Percentiles rank a stretch among this genome's conserved stretches.
Evolutionary conservation across 345 rosid genomes (phyloP).

Genomic region (Eutrema heterophyllum): DNA sequence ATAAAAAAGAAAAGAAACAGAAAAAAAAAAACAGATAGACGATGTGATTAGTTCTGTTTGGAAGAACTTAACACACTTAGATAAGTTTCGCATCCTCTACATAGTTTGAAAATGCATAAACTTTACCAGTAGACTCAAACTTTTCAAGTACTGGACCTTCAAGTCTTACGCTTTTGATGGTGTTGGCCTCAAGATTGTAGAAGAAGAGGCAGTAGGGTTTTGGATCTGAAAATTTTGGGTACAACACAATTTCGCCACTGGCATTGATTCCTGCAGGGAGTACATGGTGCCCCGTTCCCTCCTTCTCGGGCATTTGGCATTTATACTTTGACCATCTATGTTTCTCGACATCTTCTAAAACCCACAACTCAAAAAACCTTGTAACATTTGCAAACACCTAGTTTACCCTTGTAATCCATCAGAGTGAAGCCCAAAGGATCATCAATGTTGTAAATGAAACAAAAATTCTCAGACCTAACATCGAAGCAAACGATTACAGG

Average conservation of each 20-base stretch:
- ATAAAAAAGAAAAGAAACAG: too few species aligned
- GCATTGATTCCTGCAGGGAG: too few species aligned
- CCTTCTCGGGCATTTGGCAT: too few species aligned
- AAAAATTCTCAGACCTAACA: not conserved
- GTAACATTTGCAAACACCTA: not conserved
- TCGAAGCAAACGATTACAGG: too few species aligned
- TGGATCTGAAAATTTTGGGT: not conserved
- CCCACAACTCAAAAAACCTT: not conserved
- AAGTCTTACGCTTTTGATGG: not conserved
- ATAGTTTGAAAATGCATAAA: not conserved
- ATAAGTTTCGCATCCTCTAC: not conserved
- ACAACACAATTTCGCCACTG: not conserved
- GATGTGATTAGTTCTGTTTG: not conserved
- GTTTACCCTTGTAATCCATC: not conserved
- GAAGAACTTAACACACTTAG: not conserved
- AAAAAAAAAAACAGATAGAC: too few species aligned
- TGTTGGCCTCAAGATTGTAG: not conserved
- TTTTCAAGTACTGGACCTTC: not conserved
- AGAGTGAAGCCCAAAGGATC: not conserved
- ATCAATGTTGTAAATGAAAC: not conserved
- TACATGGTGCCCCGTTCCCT: too few species aligned
- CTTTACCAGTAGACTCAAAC: too few species aligned
- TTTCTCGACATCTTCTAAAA: not conserved
- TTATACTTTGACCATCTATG: not conserved
- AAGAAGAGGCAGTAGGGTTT: not conserved